Evolutionary conservation across 495 filamentous ascomycete species (phyloP).

Genomic region (Trichoderma gamsii): DNA sequence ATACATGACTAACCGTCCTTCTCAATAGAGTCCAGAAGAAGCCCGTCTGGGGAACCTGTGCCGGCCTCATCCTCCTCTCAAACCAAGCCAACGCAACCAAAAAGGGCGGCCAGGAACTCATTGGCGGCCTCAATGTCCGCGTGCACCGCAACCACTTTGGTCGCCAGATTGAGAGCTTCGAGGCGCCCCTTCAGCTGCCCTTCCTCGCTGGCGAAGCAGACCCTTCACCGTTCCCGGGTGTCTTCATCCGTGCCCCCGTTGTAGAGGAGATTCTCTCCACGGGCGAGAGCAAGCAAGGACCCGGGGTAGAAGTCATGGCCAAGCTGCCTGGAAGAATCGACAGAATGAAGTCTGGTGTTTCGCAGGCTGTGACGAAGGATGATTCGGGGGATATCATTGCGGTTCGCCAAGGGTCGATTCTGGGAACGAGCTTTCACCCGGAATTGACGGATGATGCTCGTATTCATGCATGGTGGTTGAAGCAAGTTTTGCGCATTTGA

Average conservation of each 20-base stretch:
- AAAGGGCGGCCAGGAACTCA: constrained; percentile 84
- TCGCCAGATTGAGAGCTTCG: constrained; percentile 88
- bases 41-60: constrained; percentile 94
- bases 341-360: constrained; percentile 20
- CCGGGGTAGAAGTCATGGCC: constrained; percentile 54
- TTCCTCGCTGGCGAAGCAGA: constrained; percentile 52
- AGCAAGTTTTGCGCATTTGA: constrained; percentile 50
- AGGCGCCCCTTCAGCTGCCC: constrained; percentile 64
- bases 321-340: constrained; percentile 42
- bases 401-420: constrained; percentile 86
- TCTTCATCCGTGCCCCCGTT: constrained; percentile 92
- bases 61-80: constrained; percentile 85
- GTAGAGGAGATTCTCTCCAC: constrained; percentile 72
- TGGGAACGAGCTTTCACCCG: constrained; percentile 95
- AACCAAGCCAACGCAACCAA: constrained; percentile 86
- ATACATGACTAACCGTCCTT: too few species aligned
- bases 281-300: constrained; percentile 18
- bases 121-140: constrained; percentile 85
- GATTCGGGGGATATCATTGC: constrained; percentile 80
- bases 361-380: constrained; percentile 24
- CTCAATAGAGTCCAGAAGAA: constrained; percentile 53
- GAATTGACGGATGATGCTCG: constrained; percentile 84
- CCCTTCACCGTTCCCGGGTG: constrained; percentile 58
- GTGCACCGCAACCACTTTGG: constrained; percentile 97
- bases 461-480: constrained; percentile 93